Conservation (phyloP, 352 stramenopile species). For the Globisporangium cystogenes region DNA sequence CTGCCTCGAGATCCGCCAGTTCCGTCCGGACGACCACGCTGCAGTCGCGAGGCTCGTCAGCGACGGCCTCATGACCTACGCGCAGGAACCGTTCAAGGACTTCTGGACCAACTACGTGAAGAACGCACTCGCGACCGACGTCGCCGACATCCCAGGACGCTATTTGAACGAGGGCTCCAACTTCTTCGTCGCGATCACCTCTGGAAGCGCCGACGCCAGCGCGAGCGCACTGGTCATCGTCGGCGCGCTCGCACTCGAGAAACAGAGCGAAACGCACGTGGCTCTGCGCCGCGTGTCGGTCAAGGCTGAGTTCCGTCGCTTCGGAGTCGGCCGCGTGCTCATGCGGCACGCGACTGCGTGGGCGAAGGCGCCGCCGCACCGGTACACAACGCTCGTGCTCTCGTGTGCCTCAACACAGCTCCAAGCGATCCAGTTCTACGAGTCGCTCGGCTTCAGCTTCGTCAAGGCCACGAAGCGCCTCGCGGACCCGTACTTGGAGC, state of each 20-base stretch:
- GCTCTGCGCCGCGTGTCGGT: slow-evolving; percentile 8
- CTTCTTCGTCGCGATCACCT: slow-evolving; percentile 22
- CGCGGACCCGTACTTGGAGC: background rate
- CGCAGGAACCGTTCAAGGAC: slow-evolving; percentile 2
- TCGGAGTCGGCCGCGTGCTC: slow-evolving; percentile 6
- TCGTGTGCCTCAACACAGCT: slow-evolving; percentile 1
- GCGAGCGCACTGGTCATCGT: background rate
- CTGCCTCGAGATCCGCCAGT: slow-evolving; percentile 11
- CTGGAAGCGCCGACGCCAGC: background rate
- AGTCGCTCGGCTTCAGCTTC: slow-evolving; percentile 10
- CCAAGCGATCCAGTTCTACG: slow-evolving; percentile 9
- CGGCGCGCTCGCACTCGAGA: slow-evolving; percentile 7
- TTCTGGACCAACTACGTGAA: slow-evolving; percentile 5
- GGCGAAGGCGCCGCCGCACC: slow-evolving; percentile 2
- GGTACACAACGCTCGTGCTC: slow-evolving; percentile 4
- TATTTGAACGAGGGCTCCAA: slow-evolving; percentile 13
- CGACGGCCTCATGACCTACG: slow-evolving; percentile 14
- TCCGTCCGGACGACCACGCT: slow-evolving; percentile 1
- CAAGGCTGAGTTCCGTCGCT: slow-evolving; percentile 7
- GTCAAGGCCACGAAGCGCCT: slow-evolving; percentile 1
- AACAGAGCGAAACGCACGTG: background rate
- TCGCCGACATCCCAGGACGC: slow-evolving; percentile 6
- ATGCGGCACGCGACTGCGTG: slow-evolving; percentile 4
- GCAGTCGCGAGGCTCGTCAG: slow-evolving; percentile 5
- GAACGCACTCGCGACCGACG: slow-evolving; percentile 1